A percentile compares a stretch with the other conserved stretches of the same genome.
phyloP scores from a whole-genome alignment of 2,329 filamentous ascomycete genomes.

The Geosmithia flava region DNA sequence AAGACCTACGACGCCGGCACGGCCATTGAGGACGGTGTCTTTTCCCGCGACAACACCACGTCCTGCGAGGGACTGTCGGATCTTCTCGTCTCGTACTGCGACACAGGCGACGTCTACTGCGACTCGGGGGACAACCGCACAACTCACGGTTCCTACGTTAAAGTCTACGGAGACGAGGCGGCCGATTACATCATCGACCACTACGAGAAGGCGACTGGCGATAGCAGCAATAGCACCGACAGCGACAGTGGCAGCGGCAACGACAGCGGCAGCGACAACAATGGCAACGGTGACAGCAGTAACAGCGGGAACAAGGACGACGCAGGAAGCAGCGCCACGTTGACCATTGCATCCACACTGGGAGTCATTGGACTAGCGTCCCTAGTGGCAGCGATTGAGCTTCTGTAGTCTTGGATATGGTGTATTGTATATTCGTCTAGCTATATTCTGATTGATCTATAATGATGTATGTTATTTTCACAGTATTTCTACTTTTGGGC shows the following conservation, averaged over 20 bases:
- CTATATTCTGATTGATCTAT: too few species aligned
- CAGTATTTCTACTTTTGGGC: too few species aligned
- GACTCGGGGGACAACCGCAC: conserved; percentile 14
- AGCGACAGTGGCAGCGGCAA: background rate
- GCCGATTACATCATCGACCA: conserved; percentile 21
- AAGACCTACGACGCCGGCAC: conserved; percentile 22
- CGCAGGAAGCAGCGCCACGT: background rate
- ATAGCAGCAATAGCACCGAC: background rate
- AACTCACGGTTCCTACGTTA: conserved; percentile 22
- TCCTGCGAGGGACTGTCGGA: conserved; percentile 21
- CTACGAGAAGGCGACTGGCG: conserved; percentile 10
- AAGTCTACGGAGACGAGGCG: conserved; percentile 18
- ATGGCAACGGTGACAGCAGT: too few species aligned
- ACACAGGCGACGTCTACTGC: conserved; percentile 27
- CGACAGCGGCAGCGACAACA: too few species aligned
- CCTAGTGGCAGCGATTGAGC: background rate
- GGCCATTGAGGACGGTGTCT: conserved; percentile 23
- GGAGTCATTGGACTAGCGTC: background rate
- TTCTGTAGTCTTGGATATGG: too few species aligned
- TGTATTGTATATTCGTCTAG: too few species aligned
- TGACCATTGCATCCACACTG: background rate
- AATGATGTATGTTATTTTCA: too few species aligned
- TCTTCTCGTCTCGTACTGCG: conserved; percentile 26
- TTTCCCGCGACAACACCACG: conserved; percentile 19
- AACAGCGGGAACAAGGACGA: background rate